Percentiles rank a stretch among this genome's conserved stretches.
phyloP scores from a whole-genome alignment of 2,329 filamentous ascomycete species.

The Fusarium succisae region DNA sequence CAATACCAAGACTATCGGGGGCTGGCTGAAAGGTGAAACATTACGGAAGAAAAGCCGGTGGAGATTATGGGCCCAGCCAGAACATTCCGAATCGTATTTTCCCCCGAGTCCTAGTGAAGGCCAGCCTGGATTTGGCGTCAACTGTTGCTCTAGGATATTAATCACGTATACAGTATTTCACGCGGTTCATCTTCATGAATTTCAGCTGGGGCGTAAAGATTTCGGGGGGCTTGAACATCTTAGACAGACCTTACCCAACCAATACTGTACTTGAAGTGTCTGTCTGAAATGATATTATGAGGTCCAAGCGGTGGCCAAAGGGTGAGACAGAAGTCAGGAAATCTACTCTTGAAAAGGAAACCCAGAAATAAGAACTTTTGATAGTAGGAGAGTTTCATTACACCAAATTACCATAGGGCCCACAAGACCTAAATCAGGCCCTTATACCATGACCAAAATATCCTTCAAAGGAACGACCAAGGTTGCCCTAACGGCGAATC shows the following conservation, averaged over 20 bases:
- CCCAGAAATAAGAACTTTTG: background rate
- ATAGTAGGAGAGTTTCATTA: background rate
- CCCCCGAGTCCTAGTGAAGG: fast-evolving
- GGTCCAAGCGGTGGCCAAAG: too few relatives aligned
- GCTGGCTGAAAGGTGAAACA: slow-evolving; percentile 1
- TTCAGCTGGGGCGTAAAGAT: fast-evolving
- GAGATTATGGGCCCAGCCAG: background rate
- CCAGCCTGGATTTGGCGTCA: fast-evolving
- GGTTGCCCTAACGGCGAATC: fast-evolving
- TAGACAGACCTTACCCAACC: background rate
- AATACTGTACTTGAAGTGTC: background rate
- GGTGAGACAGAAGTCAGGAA: fast-evolving
- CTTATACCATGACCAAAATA: background rate
- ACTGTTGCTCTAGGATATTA: fast-evolving
- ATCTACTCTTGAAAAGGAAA: too few relatives aligned
- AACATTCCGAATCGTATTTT: background rate
- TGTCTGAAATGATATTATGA: fast-evolving
- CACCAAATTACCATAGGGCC: background rate
- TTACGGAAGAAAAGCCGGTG: too few relatives aligned
- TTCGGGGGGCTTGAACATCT: fast-evolving
- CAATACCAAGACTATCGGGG: background rate
- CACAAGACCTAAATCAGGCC: fast-evolving
- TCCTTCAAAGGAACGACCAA: background rate
- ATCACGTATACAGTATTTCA: fast-evolving
- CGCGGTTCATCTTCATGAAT: fast-evolving